These are phyloP conservation scores for Aspergillus cavernicola DNA, from an alignment of 495 filamentous ascomycete genomes.

Conservation along the genomic window DNA sequence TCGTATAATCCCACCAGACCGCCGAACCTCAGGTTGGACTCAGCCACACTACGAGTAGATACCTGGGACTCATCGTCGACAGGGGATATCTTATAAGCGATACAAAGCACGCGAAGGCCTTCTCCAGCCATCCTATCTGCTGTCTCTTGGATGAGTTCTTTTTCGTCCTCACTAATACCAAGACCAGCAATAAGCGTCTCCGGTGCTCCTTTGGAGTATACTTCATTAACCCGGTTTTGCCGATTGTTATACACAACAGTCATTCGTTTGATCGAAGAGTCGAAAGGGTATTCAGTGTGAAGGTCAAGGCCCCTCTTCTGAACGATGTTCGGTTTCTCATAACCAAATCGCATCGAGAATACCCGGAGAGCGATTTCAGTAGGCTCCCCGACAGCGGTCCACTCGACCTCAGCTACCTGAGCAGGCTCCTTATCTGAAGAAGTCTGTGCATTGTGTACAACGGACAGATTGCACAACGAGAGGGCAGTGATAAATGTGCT, in stretches of 20 bases:
- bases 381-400: conserved; percentile 76
- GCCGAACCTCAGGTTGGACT: conserved; percentile 52
- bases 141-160: conserved; percentile 53
- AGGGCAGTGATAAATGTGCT: conserved; percentile 63
- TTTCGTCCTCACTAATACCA: conserved; percentile 46
- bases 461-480: conserved; percentile 77
- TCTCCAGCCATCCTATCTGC: conserved; percentile 65
- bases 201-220: conserved; percentile 67
- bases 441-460: conserved; percentile 51
- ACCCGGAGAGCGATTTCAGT: conserved; percentile 83
- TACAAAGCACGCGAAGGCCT: conserved; percentile 77
- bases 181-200: conserved; percentile 57
- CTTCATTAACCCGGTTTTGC: conserved; percentile 35
- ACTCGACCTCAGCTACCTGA: conserved; percentile 27
- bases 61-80: conserved; percentile 24
- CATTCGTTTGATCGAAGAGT: conserved; percentile 81
- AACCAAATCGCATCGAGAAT: conserved; percentile 67
- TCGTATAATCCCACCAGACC: conserved; percentile 65
- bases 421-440: conserved; percentile 30
- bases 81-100: conserved; percentile 51
- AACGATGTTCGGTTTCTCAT: conserved; percentile 53
- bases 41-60: conserved; percentile 40
- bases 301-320: conserved; percentile 57
- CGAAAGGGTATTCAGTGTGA: conserved; percentile 74
- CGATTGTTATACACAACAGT: conserved; percentile 61